Percentiles rank a stretch among this genome's conserved stretches.
Evolutionary conservation across 768 basidiomycete genomes (phyloP).

Genomic region (Phanerodontia chrysosporium): DNA sequence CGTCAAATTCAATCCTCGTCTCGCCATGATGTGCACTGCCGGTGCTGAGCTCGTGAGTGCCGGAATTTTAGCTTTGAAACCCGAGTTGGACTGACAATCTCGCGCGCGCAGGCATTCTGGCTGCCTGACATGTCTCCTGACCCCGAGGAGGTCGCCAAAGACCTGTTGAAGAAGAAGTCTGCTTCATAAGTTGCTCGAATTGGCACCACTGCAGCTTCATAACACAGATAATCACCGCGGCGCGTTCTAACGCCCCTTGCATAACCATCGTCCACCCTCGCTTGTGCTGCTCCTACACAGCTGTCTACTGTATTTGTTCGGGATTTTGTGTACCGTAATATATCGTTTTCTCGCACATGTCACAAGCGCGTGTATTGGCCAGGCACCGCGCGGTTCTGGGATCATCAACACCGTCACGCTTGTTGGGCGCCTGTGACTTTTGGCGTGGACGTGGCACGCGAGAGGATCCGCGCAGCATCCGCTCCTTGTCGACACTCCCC

Average conservation of each 20-base stretch:
- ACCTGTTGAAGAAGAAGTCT: slow-evolving; percentile 54
- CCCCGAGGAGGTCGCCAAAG: slow-evolving; percentile 66
- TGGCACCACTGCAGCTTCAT: too few relatives aligned
- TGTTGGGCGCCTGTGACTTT: not conserved
- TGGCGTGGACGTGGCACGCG: slow-evolving; percentile 13
- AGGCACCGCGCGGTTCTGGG: not conserved
- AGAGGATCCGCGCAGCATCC: not conserved
- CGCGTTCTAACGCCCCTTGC: not conserved
- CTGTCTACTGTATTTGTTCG: not conserved
- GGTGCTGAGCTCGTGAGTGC: slow-evolving; percentile 73
- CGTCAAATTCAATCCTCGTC: slow-evolving; percentile 85
- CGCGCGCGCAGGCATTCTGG: slow-evolving; percentile 50
- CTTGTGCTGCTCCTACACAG: not conserved
- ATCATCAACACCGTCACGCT: not conserved
- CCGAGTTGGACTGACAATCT: not conserved
- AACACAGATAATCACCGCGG: too few relatives aligned
- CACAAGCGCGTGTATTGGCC: not conserved
- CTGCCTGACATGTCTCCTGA: slow-evolving; percentile 64
- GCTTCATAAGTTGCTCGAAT: not conserved
- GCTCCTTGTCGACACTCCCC: slow-evolving; percentile 2
- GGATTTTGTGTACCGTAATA: not conserved
- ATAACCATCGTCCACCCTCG: not conserved
- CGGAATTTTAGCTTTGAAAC: not conserved
- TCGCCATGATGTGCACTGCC: slow-evolving; percentile 83
- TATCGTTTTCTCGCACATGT: not conserved